phyloP scores from a whole-genome alignment of 2,329 filamentous ascomycete species.

The Dryadomyces quercivorus region DNA sequence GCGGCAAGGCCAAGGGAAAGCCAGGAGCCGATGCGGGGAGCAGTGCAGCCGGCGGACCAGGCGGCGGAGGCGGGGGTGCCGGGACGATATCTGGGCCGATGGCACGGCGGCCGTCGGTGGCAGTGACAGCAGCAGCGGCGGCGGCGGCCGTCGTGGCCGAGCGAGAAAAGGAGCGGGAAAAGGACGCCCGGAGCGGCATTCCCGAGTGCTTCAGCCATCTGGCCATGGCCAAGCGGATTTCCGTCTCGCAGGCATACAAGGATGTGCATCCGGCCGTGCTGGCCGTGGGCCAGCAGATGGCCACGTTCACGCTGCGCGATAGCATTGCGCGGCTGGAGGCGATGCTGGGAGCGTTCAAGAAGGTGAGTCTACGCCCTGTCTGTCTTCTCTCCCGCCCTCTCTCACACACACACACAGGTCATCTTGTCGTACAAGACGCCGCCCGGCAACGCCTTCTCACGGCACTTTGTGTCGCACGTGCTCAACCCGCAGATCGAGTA shows the following conservation, averaged over 20 bases:
- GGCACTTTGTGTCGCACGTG: constrained; percentile 83
- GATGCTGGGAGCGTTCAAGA: constrained; percentile 80
- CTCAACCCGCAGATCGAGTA: constrained; percentile 94
- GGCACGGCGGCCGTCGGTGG: neutral
- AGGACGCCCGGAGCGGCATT: constrained; percentile 51
- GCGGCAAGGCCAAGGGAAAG: constrained; percentile 2
- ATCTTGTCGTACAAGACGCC: constrained; percentile 91
- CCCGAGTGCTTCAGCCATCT: constrained; percentile 73
- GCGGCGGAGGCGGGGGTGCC: neutral
- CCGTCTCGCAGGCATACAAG: constrained; percentile 50
- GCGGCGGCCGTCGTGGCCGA: constrained; percentile 16
- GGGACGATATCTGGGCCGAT: neutral
- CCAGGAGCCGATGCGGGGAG: neutral
- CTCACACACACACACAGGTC: constrained; percentile 40
- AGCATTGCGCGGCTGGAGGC: constrained; percentile 80
- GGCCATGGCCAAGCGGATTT: constrained; percentile 50
- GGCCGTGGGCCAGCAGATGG: constrained; percentile 80
- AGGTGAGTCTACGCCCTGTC: constrained; percentile 34
- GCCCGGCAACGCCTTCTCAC: constrained; percentile 67
- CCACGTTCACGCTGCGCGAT: constrained; percentile 76
- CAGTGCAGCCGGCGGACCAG: neutral
- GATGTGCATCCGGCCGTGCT: constrained; percentile 79
- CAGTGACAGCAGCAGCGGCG: neutral
- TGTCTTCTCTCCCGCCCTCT: neutral
- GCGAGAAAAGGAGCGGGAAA: constrained; percentile 36